phyloP scores from a whole-genome alignment of 1,284 basidiomycete species.

The Pholiota adiposa region DNA sequence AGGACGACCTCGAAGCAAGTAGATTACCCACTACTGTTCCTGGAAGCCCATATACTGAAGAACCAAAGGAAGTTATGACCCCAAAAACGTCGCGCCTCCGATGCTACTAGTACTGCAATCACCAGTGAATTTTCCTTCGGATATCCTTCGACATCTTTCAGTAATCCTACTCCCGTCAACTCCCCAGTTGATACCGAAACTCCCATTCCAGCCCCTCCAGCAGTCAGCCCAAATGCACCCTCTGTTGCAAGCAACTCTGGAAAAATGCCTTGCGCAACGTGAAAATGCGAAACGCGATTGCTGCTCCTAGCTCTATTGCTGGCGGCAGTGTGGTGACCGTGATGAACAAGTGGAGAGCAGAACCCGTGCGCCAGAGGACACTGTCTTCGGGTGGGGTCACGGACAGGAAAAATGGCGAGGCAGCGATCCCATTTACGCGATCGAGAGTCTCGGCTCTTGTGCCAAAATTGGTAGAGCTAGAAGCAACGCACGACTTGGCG shows the following conservation, averaged over 20 bases:
- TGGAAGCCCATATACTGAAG: conserved; percentile 3
- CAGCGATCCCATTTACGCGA: conserved; percentile 43
- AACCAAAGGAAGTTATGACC: conserved; percentile 18
- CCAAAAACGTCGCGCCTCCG: conserved; percentile 21
- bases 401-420: conserved; percentile 24
- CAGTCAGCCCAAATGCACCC: conserved; percentile 10
- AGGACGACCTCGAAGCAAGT: conserved; percentile 36
- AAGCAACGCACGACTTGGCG: conserved; percentile 61
- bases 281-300: conserved; percentile 31
- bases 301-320: conserved; percentile 9
- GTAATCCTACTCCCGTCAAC: conserved; percentile 20
- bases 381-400: conserved; percentile 39
- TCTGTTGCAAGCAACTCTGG: conserved; percentile 35
- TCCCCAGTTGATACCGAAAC: conserved; percentile 26
- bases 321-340: conserved; percentile 3
- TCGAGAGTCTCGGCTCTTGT: conserved; percentile 60
- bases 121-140: conserved; percentile 20
- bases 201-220: conserved; percentile 12
- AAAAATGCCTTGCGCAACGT: conserved; percentile 35
- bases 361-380: conserved; percentile 44
- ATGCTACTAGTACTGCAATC: conserved; percentile 23
- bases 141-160: conserved; percentile 9
- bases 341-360: conserved; percentile 11
- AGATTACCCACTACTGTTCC: conserved; percentile 23
- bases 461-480: conserved; percentile 60